Conservation (phyloP, 805 yeast genomes). For the Isabelozyma heimii region DNA sequence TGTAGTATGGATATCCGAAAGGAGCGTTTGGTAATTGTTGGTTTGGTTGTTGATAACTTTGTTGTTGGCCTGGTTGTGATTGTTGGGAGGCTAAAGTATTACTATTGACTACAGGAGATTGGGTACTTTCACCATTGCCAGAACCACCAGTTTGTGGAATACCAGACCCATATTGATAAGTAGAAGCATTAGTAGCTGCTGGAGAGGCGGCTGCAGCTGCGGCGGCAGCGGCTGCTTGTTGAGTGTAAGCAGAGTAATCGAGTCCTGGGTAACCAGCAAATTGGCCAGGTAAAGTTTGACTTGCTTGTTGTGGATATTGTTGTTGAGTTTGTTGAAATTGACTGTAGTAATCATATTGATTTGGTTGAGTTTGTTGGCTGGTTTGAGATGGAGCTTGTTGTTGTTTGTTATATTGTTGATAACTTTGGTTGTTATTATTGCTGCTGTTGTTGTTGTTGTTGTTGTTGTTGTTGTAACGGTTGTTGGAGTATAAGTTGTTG, state of each 20-base stretch:
- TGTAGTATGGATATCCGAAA: slow-evolving; percentile 42
- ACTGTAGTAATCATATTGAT: slow-evolving; percentile 24
- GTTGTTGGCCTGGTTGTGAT: slow-evolving; percentile 14
- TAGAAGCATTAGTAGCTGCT: slow-evolving; percentile 21
- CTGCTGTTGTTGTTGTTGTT: slow-evolving; percentile 19
- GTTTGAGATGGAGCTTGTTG: slow-evolving; percentile 14
- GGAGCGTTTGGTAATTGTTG: slow-evolving; percentile 31
- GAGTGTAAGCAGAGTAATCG: slow-evolving; percentile 40
- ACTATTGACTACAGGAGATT: slow-evolving; percentile 28
- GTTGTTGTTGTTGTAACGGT: slow-evolving; percentile 18
- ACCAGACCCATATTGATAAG: slow-evolving; percentile 13
- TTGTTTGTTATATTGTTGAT: slow-evolving; percentile 16
- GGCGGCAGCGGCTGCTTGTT: slow-evolving; percentile 28
- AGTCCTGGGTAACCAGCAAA: slow-evolving; percentile 44
- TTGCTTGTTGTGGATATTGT: slow-evolving; percentile 41
- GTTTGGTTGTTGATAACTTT: slow-evolving; percentile 11
- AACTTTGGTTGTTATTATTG: slow-evolving; percentile 15
- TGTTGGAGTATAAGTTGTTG: slow-evolving; percentile 19
- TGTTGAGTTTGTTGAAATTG: slow-evolving; percentile 36
- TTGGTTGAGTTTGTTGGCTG: slow-evolving; percentile 21
- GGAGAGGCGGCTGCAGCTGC: slow-evolving; percentile 28
- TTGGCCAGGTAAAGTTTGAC: slow-evolving; percentile 40
- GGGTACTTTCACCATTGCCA: slow-evolving; percentile 22
- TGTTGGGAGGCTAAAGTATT: slow-evolving; percentile 18
- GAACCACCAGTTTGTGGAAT: slow-evolving; percentile 6